phyloP scores from a whole-genome alignment of 2,329 filamentous ascomycete species.

The Coniella vitis region DNA sequence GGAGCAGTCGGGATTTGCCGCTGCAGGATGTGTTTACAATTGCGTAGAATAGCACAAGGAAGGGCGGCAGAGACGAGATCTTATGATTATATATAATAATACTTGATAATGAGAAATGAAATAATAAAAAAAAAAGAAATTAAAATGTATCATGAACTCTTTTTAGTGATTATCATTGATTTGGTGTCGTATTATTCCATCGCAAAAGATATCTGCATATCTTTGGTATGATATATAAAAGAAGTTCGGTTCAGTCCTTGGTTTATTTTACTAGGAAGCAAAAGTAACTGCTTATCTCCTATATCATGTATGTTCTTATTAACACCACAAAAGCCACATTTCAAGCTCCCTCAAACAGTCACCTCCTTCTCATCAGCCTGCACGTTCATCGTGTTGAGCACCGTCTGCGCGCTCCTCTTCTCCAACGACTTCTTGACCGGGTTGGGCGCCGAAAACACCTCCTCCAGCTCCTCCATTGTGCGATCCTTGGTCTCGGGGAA shows the following conservation, averaged over 20 bases:
- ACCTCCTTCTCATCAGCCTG: constrained; percentile 22
- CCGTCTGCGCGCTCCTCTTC: constrained; percentile 35
- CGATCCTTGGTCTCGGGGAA: constrained; percentile 42
- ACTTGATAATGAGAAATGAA: background rate
- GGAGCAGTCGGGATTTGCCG: constrained; percentile 39
- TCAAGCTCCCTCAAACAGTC: background rate
- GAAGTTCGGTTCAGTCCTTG: too few relatives aligned
- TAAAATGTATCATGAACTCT: too few relatives aligned
- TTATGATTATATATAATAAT: background rate
- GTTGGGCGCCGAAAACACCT: constrained; percentile 41
- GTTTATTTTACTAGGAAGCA: too few relatives aligned
- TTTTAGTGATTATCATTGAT: too few relatives aligned
- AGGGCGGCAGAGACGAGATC: background rate
- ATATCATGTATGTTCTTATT: too few relatives aligned
- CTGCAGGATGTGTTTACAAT: constrained; percentile 28
- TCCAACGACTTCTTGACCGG: constrained; percentile 39
- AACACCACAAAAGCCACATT: too few relatives aligned
- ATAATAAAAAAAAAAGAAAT: too few relatives aligned
- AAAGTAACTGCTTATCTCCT: too few relatives aligned
- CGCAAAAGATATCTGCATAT: too few relatives aligned
- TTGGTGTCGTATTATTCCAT: too few relatives aligned
- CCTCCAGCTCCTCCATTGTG: constrained; percentile 47
- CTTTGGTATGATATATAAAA: too few relatives aligned
- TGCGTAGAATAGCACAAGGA: background rate
- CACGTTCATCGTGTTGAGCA: constrained; percentile 33